A percentile compares a stretch with the other conserved stretches of the same genome.
Evolutionary conservation across 2,329 filamentous ascomycete genomes (phyloP).

Genomic region (Fusarium burgessii): DNA sequence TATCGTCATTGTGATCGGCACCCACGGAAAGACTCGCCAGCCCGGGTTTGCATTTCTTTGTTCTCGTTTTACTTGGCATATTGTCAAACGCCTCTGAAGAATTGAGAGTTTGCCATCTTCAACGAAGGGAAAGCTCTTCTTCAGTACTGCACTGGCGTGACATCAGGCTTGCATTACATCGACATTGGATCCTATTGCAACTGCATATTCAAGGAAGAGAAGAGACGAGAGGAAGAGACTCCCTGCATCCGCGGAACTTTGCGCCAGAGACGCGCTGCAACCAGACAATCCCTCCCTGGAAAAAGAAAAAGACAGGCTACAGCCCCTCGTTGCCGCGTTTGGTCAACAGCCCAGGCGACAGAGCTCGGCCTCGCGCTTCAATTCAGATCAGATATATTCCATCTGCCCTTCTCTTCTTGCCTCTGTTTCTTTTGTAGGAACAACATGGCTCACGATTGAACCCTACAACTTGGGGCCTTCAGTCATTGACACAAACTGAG

Average conservation of each 20-base stretch:
- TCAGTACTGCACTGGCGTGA: neutral
- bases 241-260: conserved; percentile 4
- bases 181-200: neutral
- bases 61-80: conserved; percentile 9
- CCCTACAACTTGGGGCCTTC: neutral
- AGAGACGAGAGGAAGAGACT: neutral
- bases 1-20: conserved; percentile 11
- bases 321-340: conserved; percentile 33
- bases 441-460: conserved; percentile 12
- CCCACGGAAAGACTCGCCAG: neutral
- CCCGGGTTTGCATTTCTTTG: conserved; percentile 20
- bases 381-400: conserved; percentile 21
- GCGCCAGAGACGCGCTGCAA: conserved; percentile 12
- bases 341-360: conserved; percentile 6
- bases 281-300: conserved; percentile 21
- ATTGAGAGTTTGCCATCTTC: conserved; percentile 6
- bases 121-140: neutral
- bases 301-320: conserved; percentile 2
- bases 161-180: conserved; percentile 1
- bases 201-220: neutral
- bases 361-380: conserved; percentile 20
- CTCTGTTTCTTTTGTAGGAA: neutral
- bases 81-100: conserved; percentile 18
- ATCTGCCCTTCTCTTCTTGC: neutral
- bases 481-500: neutral